Evolutionary conservation across 768 basidiomycete genomes (phyloP), one percentile per base, ranked within the genome.

Genomic region (Tylopilus sp.): DNA sequence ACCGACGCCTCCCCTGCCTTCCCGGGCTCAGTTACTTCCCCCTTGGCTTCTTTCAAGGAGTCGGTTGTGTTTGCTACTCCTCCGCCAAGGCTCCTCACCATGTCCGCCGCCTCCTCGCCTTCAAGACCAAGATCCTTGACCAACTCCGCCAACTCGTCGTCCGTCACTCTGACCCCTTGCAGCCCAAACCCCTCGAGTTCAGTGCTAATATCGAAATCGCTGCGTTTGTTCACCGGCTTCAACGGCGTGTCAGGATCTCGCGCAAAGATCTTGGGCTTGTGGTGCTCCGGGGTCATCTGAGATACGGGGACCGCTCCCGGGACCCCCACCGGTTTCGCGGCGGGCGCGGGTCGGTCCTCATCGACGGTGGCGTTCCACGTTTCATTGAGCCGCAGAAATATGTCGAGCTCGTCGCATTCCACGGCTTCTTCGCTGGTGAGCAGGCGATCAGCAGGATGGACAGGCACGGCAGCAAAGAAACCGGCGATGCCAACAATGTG

Each of bases 211-310:
- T 93, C 87, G 40, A 86, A 75, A 58, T 76, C 73, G 33, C 77
- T 72, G 23, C 73, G 69, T 62, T 82, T 85, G 68, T 85, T 85
- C 41, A 77, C 75, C 4, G 83, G 79, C 52, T 73, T 79, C 41
- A 75, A 64, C 12, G 79, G 79, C n/a, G 76, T 77, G 12, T 67
- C 61, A 0, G 71, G 65, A 38, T 72, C 66, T 38, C 58, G 63
- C 44, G 80, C 76, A 36, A 82, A 74, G 42, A 81, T 73, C 60
- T 80, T 79, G 49, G 74, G 77, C 60, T 73, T 82, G 59, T 91
- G 75, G 43, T 76, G 85, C 36, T 85, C 80, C n/a, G 87, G 86
- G 7, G 85, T 86, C 85, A 91, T 91, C 63, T 91, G 81, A 8
- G 82, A 71, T 10, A 90, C 88, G 8, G 82, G 74, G 25, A 79